Conservation (phyloP, 2,329 filamentous ascomycete species). For the Colletotrichum sidae region DNA sequence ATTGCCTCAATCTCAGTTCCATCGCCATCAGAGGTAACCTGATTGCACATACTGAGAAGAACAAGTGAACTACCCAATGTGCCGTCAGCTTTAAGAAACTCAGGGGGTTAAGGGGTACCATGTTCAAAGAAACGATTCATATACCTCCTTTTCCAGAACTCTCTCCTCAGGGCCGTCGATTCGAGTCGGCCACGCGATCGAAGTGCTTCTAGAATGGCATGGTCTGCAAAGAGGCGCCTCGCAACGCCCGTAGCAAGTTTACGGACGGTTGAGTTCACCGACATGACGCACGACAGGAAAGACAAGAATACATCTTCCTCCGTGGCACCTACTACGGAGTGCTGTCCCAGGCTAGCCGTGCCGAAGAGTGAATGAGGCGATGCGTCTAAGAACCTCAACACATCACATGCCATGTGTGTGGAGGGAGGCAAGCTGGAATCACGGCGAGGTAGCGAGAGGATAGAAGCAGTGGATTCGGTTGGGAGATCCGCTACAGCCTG, state of each 20-base stretch:
- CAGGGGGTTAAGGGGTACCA: not conserved
- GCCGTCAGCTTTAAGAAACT: not conserved
- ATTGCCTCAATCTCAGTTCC: constrained; percentile 60
- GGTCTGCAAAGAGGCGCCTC: constrained; percentile 58
- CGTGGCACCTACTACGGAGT: not conserved
- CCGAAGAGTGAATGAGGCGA: constrained; percentile 61
- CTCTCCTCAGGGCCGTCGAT: constrained; percentile 52
- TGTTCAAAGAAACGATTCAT: not conserved
- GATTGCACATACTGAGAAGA: constrained; percentile 62
- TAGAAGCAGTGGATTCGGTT: constrained; percentile 45
- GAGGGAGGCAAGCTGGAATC: constrained; percentile 53
- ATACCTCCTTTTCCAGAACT: constrained; percentile 66
- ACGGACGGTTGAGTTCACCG: constrained; percentile 61
- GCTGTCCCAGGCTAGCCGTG: constrained; percentile 38
- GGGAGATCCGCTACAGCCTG: constrained; percentile 54
- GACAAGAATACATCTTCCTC: constrained; percentile 59
- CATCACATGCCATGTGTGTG: constrained; percentile 60
- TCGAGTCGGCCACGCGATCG: constrained; percentile 50
- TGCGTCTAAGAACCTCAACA: constrained; percentile 68
- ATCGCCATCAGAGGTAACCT: constrained; percentile 55
- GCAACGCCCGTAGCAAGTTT: constrained; percentile 60
- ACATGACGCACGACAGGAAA: constrained; percentile 66
- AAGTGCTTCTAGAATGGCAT: constrained; percentile 49
- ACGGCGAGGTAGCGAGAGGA: constrained; percentile 52
- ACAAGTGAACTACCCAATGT: constrained; percentile 54